A percentile compares a stretch with the other conserved stretches of the same genome.
phyloP scores from a whole-genome alignment of 768 basidiomycete genomes.

The Suillus ampliporus region DNA sequence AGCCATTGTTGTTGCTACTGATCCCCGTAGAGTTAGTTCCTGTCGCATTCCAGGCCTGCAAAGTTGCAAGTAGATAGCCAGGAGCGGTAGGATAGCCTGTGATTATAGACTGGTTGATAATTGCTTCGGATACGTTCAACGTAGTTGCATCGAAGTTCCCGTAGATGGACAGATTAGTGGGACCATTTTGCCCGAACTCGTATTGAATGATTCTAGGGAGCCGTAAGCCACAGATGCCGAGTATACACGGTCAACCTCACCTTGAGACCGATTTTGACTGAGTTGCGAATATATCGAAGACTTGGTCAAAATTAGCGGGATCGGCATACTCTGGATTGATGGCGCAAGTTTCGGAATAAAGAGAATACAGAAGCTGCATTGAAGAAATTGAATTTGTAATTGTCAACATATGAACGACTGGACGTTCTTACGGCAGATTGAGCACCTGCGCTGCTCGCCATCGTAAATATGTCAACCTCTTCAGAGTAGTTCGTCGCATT shows the following conservation, averaged over 20 bases:
- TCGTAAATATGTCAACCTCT: slow-evolving; percentile 78
- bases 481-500: slow-evolving; percentile 71
- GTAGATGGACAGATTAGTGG: slow-evolving; percentile 56
- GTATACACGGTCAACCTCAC: slow-evolving; percentile 44
- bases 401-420: slow-evolving; percentile 4
- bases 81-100: slow-evolving; percentile 49
- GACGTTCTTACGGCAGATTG: slow-evolving; percentile 66
- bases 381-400: not conserved
- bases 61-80: slow-evolving; percentile 73
- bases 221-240: not conserved
- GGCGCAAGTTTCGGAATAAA: slow-evolving; percentile 70
- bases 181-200: slow-evolving; percentile 65
- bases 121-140: slow-evolving; percentile 57
- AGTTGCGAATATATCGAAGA: slow-evolving; percentile 80
- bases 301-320: slow-evolving; percentile 66
- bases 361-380: slow-evolving; percentile 76
- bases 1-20: slow-evolving; percentile 23
- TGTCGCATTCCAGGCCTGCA: slow-evolving; percentile 69
- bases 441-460: slow-evolving; percentile 80
- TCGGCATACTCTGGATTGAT: slow-evolving; percentile 76
- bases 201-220: slow-evolving; percentile 53
- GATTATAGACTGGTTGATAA: slow-evolving; percentile 51
- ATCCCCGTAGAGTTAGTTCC: slow-evolving; percentile 21
- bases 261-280: slow-evolving; percentile 62
- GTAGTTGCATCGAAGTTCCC: slow-evolving; percentile 62